A percentile compares a stretch with the other conserved stretches of the same genome.
These are phyloP conservation scores for Zygotorulaspora mrakii DNA, from an alignment of 1,139 yeast species.

Conservation along the genomic window DNA sequence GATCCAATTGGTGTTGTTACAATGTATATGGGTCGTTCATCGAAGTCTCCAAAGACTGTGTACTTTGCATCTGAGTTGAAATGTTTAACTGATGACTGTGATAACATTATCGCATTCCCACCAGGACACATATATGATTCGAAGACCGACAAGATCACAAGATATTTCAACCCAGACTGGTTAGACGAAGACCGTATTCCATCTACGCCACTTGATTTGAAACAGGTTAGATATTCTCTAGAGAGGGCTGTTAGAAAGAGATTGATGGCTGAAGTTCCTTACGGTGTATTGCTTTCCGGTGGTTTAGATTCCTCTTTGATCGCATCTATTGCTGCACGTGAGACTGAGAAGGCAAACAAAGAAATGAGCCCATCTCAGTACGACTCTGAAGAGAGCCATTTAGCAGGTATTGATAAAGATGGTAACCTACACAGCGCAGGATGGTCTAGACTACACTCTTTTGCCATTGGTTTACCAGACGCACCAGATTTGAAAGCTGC, in stretches of 20 bases:
- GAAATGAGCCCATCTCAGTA: conserved; percentile 41
- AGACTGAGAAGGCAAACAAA: conserved; percentile 73
- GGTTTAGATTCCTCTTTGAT: conserved; percentile 95
- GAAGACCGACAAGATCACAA: conserved; percentile 72
- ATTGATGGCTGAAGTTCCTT: conserved; percentile 98
- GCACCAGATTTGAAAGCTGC: conserved; percentile 98
- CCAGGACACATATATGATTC: conserved; percentile 98
- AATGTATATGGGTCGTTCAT: conserved; percentile 85
- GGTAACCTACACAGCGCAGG: conserved; percentile 79
- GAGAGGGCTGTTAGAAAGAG: conserved; percentile 97
- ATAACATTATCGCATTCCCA: conserved; percentile 87
- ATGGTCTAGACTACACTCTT: conserved; percentile 87
- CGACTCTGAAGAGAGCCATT: conserved; percentile 48
- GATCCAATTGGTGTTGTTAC: conserved; percentile 98
- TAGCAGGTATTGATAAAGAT: conserved; percentile 87
- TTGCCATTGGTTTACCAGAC: conserved; percentile 94
- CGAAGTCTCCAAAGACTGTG: conserved; percentile 66
- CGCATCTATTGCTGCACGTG: conserved; percentile 96
- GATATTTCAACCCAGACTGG: conserved; percentile 93
- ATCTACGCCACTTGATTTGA: conserved; percentile 66
- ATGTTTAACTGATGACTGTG: conserved; percentile 92
- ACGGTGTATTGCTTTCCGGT: conserved; percentile 94
- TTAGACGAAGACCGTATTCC: conserved; percentile 80
- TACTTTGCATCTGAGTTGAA: conserved; percentile 93
- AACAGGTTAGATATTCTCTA: conserved; percentile 67